phyloP scores from a whole-genome alignment of 2,329 filamentous ascomycete species.

The Sarocladium oryzae region DNA sequence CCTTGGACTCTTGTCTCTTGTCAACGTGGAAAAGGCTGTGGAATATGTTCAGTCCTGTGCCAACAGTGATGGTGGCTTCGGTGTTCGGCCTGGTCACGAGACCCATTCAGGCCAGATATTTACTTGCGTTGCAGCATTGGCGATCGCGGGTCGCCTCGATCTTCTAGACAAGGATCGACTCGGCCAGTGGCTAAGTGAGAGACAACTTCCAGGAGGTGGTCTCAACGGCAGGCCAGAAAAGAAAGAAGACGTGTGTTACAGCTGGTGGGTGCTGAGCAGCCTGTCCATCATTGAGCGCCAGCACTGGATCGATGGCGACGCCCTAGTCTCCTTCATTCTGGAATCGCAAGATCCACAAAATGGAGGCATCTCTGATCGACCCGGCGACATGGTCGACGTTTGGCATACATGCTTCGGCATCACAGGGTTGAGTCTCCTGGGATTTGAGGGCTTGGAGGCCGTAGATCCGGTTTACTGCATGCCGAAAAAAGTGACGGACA shows the following conservation, averaged over 20 bases:
- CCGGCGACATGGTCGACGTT: constrained; percentile 93
- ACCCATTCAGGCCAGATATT: constrained; percentile 95
- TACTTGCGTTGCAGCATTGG: constrained; percentile 81
- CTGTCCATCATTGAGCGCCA: constrained; percentile 80
- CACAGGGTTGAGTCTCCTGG: constrained; percentile 78
- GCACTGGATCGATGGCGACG: constrained; percentile 87
- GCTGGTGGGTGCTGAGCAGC: constrained; percentile 96
- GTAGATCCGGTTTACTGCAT: constrained; percentile 88
- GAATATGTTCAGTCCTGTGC: constrained; percentile 72
- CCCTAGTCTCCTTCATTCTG: constrained; percentile 76
- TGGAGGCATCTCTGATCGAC: constrained; percentile 84
- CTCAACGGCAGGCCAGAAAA: constrained; percentile 95
- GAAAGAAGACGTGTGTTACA: constrained; percentile 94
- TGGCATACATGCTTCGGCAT: constrained; percentile 92
- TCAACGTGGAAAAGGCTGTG: constrained; percentile 77
- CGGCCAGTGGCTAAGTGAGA: constrained; percentile 85
- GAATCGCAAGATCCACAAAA: constrained; percentile 77
- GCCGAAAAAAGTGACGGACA: constrained; percentile 60
- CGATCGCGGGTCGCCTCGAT: constrained; percentile 77
- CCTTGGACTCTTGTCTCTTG: constrained; percentile 62
- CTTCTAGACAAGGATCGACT: constrained; percentile 76
- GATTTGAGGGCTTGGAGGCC: constrained; percentile 66
- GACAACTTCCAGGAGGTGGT: constrained; percentile 80
- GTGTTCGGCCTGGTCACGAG: constrained; percentile 81
- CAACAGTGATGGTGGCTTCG: constrained; percentile 94